Conservation (phyloP, 2,329 filamentous ascomycete species). For the Hypoxylon sp. region DNA sequence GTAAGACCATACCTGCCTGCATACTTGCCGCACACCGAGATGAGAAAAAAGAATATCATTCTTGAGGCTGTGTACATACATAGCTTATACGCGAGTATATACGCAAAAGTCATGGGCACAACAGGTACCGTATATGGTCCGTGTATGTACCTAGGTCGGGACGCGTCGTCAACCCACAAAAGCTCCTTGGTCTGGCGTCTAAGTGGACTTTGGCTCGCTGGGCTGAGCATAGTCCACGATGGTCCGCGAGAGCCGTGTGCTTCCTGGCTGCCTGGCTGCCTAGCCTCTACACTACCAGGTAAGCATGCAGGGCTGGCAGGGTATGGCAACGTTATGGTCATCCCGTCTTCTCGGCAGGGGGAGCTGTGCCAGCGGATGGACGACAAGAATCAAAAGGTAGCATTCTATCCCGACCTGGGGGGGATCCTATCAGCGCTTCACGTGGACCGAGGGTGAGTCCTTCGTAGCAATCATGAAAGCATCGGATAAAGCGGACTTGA, state of each 20-base stretch:
- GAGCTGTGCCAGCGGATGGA: conserved; percentile 18
- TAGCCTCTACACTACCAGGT: too few relatives aligned
- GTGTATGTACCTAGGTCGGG: too few relatives aligned
- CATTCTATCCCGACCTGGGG: conserved; percentile 21
- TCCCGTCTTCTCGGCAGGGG: conserved; percentile 19
- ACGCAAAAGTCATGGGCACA: not conserved
- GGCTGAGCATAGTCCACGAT: conserved; percentile 17
- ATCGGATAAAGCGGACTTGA: conserved; percentile 30
- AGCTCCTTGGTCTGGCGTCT: not conserved
- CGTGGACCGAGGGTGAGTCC: too few relatives aligned
- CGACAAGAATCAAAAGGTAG: conserved; percentile 32
- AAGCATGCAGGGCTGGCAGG: too few relatives aligned
- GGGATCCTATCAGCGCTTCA: conserved; percentile 29
- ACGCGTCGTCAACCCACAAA: conserved; percentile 16
- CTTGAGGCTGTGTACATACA: conserved; percentile 14
- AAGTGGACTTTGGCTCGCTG: conserved; percentile 11
- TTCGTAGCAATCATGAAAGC: conserved; percentile 4
- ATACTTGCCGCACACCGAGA: not conserved
- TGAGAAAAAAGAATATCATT: conserved; percentile 6
- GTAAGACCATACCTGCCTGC: not conserved
- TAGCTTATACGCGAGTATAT: too few relatives aligned
- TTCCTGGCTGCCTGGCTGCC: not conserved
- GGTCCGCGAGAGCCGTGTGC: too few relatives aligned
- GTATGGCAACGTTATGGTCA: conserved; percentile 26
- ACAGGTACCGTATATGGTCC: too few relatives aligned